phyloP scores from a whole-genome alignment of 2,329 filamentous ascomycete species.

The Alternaria atra region DNA sequence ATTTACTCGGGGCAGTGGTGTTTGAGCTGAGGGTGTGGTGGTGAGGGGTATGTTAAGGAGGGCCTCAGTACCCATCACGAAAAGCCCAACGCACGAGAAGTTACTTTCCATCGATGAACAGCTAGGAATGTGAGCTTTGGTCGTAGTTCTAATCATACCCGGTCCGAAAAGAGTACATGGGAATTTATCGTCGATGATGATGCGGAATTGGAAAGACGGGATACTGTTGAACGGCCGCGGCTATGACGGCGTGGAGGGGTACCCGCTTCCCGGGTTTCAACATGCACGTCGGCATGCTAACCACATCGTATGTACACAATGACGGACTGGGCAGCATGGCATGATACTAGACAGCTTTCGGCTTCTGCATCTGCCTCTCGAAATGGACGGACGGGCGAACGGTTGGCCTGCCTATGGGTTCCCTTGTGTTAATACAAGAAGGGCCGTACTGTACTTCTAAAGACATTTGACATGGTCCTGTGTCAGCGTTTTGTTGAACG shows the following conservation, averaged over 20 bases:
- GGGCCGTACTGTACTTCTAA: not conserved
- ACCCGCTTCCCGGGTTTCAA: slow-evolving; percentile 34
- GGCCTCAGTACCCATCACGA: slow-evolving; percentile 6
- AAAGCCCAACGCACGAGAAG: not conserved
- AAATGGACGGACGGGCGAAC: slow-evolving; percentile 11
- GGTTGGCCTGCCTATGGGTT: not conserved
- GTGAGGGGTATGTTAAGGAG: slow-evolving; percentile 26
- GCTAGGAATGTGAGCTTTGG: slow-evolving; percentile 1
- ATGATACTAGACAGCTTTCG: slow-evolving; percentile 30
- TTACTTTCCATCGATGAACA: not conserved
- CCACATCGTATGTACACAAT: slow-evolving; percentile 19
- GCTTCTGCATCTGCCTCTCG: slow-evolving; percentile 23
- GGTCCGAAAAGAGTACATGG: slow-evolving; percentile 13
- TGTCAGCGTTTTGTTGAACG: slow-evolving; percentile 12
- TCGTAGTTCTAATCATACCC: slow-evolving; percentile 6
- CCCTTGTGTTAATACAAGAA: not conserved
- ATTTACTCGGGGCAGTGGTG: slow-evolving; percentile 17
- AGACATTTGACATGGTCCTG: not conserved
- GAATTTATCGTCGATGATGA: slow-evolving; percentile 9
- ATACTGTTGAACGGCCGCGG: slow-evolving; percentile 32
- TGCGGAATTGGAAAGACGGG: slow-evolving; percentile 9
- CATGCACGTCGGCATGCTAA: slow-evolving; percentile 31
- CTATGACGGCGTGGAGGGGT: slow-evolving; percentile 32
- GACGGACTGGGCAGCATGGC: slow-evolving; percentile 50
- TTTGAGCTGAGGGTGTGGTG: slow-evolving; percentile 28